A percentile compares a stretch with the other conserved stretches of the same genome.
Evolutionary conservation across 352 stramenopile species (phyloP).

Genomic region (Globisporangium apiculatum): DNA sequence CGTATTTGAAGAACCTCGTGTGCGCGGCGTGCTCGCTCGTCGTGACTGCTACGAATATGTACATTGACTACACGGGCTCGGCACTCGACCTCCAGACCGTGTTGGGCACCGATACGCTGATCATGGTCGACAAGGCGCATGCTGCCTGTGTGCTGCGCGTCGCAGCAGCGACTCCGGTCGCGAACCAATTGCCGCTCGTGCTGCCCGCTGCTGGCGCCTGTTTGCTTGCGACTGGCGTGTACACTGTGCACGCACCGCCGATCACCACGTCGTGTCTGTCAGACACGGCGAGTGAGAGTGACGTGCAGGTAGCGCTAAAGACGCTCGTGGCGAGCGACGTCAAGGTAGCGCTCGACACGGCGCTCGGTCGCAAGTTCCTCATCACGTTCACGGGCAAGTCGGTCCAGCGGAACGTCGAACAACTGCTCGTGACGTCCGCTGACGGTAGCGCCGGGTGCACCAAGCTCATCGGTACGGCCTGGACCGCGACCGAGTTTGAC

Average conservation of each 20-base stretch:
- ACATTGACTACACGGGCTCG: conserved; percentile 59
- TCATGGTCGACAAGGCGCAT: conserved; percentile 41
- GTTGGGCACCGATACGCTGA: conserved; percentile 70
- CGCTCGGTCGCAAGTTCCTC: conserved; percentile 50
- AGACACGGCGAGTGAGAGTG: conserved; percentile 18
- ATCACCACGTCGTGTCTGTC: conserved; percentile 38
- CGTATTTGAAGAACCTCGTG: conserved; percentile 22
- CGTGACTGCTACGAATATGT: conserved; percentile 29
- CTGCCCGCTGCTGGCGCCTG: conserved; percentile 14
- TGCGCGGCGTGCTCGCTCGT: conserved; percentile 31
- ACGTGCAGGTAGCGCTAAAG: conserved; percentile 25
- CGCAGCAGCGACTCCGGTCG: conserved; percentile 18
- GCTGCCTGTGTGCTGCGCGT: conserved; percentile 57
- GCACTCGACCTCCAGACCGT: conserved; percentile 49
- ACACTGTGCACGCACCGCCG: conserved; percentile 41
- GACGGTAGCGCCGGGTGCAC: conserved; percentile 58
- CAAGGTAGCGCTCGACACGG: conserved; percentile 49
- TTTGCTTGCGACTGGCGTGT: conserved; percentile 27
- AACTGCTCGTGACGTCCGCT: conserved; percentile 35
- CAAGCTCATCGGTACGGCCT: conserved; percentile 42
- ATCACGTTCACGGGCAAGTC: conserved; percentile 87
- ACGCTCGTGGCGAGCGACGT: conserved; percentile 52
- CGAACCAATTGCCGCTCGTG: conserved; percentile 35
- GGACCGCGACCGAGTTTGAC: conserved; percentile 68
- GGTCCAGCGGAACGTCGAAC: conserved; percentile 23